Evolutionary conservation across 306 rosid species (phyloP).

Genomic region (Quercus rubra): DNA sequence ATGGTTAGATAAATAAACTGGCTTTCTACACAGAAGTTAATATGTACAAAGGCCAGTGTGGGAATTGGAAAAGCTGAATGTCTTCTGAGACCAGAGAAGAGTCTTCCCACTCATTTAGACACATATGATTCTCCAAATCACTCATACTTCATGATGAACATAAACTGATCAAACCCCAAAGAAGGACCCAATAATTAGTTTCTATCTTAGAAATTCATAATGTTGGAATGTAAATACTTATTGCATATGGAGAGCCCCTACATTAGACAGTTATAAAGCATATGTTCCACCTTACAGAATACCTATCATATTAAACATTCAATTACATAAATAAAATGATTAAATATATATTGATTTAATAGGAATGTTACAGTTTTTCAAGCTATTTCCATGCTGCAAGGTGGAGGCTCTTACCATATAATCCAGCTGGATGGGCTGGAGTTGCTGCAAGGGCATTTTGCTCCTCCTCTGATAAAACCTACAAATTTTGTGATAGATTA

Average conservation of each 20-base stretch:
- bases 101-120: not conserved
- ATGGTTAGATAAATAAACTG: not conserved
- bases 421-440: constrained; percentile 90
- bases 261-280: not conserved
- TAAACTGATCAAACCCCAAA: not conserved
- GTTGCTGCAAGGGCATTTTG: constrained; percentile 86
- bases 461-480: constrained; percentile 88
- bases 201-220: not conserved
- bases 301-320: no score
- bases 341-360: not conserved
- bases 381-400: constrained; percentile 2
- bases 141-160: not conserved
- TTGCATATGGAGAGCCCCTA: not conserved
- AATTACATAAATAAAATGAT: no score
- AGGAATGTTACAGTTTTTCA: not conserved
- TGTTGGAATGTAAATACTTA: not conserved
- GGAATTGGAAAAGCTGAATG: not conserved
- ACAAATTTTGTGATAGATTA: constrained; percentile 18
- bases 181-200: not conserved
- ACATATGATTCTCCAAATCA: not conserved
- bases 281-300: no score
- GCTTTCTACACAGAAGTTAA: not conserved
- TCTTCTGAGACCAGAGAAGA: not conserved
- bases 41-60: not conserved
- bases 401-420: constrained; percentile 58